These are phyloP conservation scores for Zizania palustris DNA, from an alignment of 202 grass and related monocot species.

Conservation along the genomic window DNA sequence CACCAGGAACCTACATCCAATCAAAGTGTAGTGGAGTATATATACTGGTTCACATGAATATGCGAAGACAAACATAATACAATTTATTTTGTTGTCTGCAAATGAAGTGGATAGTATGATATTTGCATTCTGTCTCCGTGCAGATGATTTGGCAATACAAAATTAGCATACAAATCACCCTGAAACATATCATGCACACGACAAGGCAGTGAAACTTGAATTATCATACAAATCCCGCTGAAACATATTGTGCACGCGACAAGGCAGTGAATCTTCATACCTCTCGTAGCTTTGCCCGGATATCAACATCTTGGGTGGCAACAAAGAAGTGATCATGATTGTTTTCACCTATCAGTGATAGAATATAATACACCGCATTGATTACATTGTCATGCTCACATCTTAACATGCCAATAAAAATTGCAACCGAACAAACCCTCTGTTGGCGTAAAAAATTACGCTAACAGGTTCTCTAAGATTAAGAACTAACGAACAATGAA, in stretches of 20 bases:
- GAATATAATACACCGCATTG: slow-evolving; percentile 62
- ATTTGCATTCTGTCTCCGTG: not conserved
- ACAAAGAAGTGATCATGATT: slow-evolving; percentile 89
- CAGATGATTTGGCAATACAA: not conserved
- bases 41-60: slow-evolving; percentile 7
- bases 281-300: slow-evolving; percentile 70
- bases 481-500: no score
- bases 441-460: no score
- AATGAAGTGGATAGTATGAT: not conserved
- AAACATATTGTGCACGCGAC: no score
- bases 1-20: slow-evolving; percentile 66
- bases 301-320: slow-evolving; percentile 78
- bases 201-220: no score
- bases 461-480: no score
- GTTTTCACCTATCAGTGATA: slow-evolving; percentile 65
- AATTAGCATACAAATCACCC: not conserved
- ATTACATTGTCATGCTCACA: slow-evolving; percentile 93
- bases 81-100: not conserved
- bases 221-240: no score
- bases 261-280: slow-evolving; percentile 37
- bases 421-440: slow-evolving; percentile 21
- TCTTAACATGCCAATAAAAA: slow-evolving; percentile 39
- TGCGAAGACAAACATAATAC: not conserved
- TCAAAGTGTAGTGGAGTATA: slow-evolving; percentile 19
- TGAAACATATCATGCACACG: not conserved